Evolutionary conservation across 1,139 yeast species (phyloP), one percentile per base, ranked within the genome.

Genomic region (Meyerozyma athensensis): DNA sequence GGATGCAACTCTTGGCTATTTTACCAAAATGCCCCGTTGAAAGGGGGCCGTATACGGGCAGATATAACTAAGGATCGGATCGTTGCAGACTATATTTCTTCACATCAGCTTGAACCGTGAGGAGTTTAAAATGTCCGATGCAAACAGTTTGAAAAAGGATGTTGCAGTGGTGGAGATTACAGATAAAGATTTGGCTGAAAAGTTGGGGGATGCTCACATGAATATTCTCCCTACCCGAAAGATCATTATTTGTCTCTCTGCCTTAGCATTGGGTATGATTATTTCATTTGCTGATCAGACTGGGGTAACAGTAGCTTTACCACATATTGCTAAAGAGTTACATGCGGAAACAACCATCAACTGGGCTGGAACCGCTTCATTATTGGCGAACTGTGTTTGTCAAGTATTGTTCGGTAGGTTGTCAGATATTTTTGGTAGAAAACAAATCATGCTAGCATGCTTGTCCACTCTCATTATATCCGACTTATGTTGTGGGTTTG

Each of bases 281-380:
- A 59, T 60, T 3, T 59, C 65, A 2, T 65, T 63, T 45, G 52
- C 61, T 14, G 71, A 65, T 48, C 71, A 65, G 42, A 65, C 72
- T 1, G 63, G 73, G 18, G 58, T 71, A 2, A 60, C 75, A 1
- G 62, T 72, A 7, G 73, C 72, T 0, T 56, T 68, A 9, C 65
- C 77, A 2, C 49, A 58, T 4, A 69, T 72, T 18, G 68, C 66
- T 0, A 43, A 57, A 18, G 72, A 66, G 26, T 52, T 72, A 30
- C 40, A 55, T 26, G 63, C 72, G 1, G 55, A 63, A 32, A 50
- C 56, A 12, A 59, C 73, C 2, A 67, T 69, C 30, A 63, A 63
- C 43, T 72, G 78, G 78, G 70, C 72, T 1, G 74, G 73, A 19
- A 66, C 75, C 0, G 60, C 76, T 2, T 63, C 71, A 6, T 53